Percentiles rank a stretch among this genome's conserved stretches.
Evolutionary conservation across 345 rosid genomes (phyloP).

Genomic region (Citrus unshiu): DNA sequence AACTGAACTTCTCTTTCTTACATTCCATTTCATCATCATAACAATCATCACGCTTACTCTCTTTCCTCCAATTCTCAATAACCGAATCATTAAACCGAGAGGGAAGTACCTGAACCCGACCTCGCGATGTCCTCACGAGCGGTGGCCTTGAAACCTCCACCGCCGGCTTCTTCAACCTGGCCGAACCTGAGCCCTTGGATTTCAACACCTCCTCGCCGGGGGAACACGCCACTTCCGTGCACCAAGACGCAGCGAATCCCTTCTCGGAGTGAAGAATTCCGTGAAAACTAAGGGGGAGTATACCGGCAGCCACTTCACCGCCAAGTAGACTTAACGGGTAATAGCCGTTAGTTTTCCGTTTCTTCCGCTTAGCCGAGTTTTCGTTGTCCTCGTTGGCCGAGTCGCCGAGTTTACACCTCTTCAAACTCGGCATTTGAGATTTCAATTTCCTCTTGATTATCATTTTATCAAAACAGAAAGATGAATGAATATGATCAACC

Average conservation of each 20-base stretch:
- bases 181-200: conserved; percentile 39
- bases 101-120: conserved; percentile 97
- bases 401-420: conserved; percentile 57
- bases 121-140: conserved; percentile 87
- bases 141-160: conserved; percentile 77
- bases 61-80: conserved; percentile 90
- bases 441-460: conserved; percentile 88
- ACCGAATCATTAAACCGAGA: conserved; percentile 97
- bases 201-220: conserved; percentile 45
- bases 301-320: conserved; percentile 61
- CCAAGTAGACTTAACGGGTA: conserved; percentile 71
- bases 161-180: conserved; percentile 27
- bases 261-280: conserved; percentile 37
- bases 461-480: conserved; percentile 35
- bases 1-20: conserved; percentile 40
- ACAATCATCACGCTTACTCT: conserved; percentile 40
- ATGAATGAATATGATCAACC: conserved; percentile 23
- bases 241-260: conserved; percentile 66
- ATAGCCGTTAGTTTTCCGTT: conserved; percentile 51
- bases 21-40: conserved; percentile 39
- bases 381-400: conserved; percentile 46
- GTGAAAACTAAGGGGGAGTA: conserved; percentile 48
- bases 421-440: conserved; percentile 83
- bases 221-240: conserved; percentile 47
- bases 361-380: conserved; percentile 43